Percentiles rank a stretch among this genome's conserved stretches.
Evolutionary conservation across 768 basidiomycete genomes (phyloP).

Genomic region (Omphalotus guepiniiformis): DNA sequence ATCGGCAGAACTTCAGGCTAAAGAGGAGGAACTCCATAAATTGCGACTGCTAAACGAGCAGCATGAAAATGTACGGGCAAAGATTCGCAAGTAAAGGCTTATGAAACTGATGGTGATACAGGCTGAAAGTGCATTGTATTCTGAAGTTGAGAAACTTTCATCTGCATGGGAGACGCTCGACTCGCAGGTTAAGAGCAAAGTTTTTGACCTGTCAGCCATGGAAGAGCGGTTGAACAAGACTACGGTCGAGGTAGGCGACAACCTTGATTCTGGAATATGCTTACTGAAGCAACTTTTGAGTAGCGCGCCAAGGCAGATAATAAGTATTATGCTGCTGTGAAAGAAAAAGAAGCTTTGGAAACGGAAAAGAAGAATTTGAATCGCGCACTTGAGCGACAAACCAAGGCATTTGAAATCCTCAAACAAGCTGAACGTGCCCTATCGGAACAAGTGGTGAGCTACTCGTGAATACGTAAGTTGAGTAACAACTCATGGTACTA

Average conservation of each 20-base stretch:
- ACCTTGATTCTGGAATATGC: neutral
- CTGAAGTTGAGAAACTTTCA: constrained; percentile 83
- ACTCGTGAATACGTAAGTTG: neutral
- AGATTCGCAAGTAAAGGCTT: neutral
- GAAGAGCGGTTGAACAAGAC: constrained; percentile 71
- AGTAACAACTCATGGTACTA: constrained; percentile 9
- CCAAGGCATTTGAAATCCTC: constrained; percentile 58
- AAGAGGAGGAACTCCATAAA: constrained; percentile 63
- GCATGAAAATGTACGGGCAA: constrained; percentile 51
- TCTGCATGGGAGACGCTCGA: constrained; percentile 85
- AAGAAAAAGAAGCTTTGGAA: constrained; percentile 81
- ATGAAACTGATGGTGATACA: constrained; percentile 21
- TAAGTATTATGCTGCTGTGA: constrained; percentile 89
- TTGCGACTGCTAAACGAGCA: constrained; percentile 63
- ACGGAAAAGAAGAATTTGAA: constrained; percentile 63
- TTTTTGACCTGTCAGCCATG: constrained; percentile 70
- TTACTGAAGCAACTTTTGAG: constrained; percentile 5
- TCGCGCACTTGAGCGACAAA: constrained; percentile 45
- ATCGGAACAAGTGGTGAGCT: constrained; percentile 52
- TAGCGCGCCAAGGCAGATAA: constrained; percentile 96
- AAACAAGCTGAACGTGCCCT: constrained; percentile 62
- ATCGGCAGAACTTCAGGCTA: constrained; percentile 53
- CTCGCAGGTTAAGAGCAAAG: constrained; percentile 75
- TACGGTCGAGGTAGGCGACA: constrained; percentile 58
- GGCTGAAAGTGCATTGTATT: constrained; percentile 73